These are phyloP conservation scores for Penicillium pancosmium DNA, from an alignment of 495 filamentous ascomycete species.

Conservation along the genomic window DNA sequence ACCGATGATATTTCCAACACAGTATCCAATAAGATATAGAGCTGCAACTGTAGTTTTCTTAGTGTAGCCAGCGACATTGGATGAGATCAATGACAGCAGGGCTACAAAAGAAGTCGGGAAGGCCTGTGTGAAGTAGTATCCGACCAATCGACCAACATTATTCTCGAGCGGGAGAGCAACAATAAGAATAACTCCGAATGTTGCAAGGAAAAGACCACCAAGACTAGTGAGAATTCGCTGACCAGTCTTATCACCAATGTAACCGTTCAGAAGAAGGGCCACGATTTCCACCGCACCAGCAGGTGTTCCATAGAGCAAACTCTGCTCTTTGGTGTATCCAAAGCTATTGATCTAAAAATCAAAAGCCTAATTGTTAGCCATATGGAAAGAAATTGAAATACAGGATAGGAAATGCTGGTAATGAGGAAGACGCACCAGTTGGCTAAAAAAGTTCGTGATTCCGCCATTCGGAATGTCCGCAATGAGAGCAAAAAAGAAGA, in stretches of 20 bases:
- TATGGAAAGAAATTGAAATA: not conserved
- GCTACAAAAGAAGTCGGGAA: conserved; percentile 40
- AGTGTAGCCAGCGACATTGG: conserved; percentile 70
- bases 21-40: conserved; percentile 68
- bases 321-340: conserved; percentile 56
- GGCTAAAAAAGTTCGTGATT: conserved; percentile 57
- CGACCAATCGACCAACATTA: conserved; percentile 52
- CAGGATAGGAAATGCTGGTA: not conserved
- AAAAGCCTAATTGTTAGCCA: not conserved
- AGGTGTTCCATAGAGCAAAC: conserved; percentile 63
- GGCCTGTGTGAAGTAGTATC: conserved; percentile 62
- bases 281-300: conserved; percentile 67
- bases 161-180: conserved; percentile 15
- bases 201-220: conserved; percentile 36
- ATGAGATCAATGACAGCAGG: conserved; percentile 54
- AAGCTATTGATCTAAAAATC: conserved; percentile 18
- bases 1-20: conserved; percentile 25
- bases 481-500: conserved; percentile 58
- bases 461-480: conserved; percentile 65
- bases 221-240: conserved; percentile 51
- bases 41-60: conserved; percentile 74
- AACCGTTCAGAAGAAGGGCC: conserved; percentile 56
- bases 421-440: not conserved
- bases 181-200: conserved; percentile 46
- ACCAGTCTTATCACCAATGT: conserved; percentile 55